Evolutionary conservation across 176 grass and related monocot species (phyloP), one percentile per base, ranked within the genome.

Genomic region (Ananas comosus): DNA sequence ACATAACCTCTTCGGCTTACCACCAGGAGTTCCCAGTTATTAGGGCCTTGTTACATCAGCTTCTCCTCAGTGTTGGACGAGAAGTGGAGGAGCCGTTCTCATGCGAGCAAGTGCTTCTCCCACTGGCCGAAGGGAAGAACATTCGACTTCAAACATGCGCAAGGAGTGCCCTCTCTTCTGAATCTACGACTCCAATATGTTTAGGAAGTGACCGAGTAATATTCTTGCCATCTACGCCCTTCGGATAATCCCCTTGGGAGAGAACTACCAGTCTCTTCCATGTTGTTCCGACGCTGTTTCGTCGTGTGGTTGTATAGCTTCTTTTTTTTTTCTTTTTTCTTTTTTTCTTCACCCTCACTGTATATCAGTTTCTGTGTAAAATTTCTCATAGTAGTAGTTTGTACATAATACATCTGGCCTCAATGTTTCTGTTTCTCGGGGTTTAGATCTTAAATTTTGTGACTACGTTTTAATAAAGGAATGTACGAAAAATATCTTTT

Each of bases 21-120:
- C n/a, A 22, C 24, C 12, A 73, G 57, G 47, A 73, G 71, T 73
- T 25, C 47, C 42, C 71, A 25, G 16, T 64, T n/a, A 64, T 73
- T 2, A n/a, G 57, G 42, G 13, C 42, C 2, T 19, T 73, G 42
- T 49, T 73, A 48, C 71, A 10, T 50, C 71, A 73, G 33, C 71
- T 73, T 63, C 57, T 73, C 18, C 70, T 72, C 28, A 59, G 10
- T 22, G 53, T 49, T 61, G 70, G 51, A 8, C 29, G 63, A 50
- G 70, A 13, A 49, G 56, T 18, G 23, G 53, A 73, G 49, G 67
- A 51, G 12, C 49, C 23, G 13, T 21, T 66, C 33, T 66, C 6
- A 47, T 18, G 56, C 56, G 13, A 61, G 2, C 56, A 21, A n/a
- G 56, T 22, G 16, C 17, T 9, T 61, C 9, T 59, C 14, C n/a